Base-by-base conservation (phyloP, 768 basidiomycete genomes). In the Mycena filopes region DNA sequence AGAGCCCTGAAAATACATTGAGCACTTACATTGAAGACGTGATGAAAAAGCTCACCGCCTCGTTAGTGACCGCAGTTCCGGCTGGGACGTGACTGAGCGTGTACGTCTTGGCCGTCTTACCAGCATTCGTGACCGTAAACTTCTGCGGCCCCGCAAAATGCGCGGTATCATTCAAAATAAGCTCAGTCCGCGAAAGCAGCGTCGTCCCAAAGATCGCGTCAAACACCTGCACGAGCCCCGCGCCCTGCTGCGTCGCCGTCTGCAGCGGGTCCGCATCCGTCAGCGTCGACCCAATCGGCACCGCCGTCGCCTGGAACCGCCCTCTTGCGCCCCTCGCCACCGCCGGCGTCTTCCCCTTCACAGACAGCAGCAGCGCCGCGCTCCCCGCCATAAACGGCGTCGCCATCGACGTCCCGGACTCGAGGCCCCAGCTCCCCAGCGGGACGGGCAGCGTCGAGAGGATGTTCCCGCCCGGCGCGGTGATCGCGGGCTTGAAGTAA, bases 81-180 rank as follows among this genome's bases (percentile, higher is more conserved):
- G 88, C 87, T 21, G 87, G 84, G 2, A 86, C 74, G 69, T 90
- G 87, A 11, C 71, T 77, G 25, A 90, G 64, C n/a, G 75, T 81
- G 76, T 85, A 86, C 2, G 72, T 79, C 69, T 85, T 83, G 12
- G 71, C 49, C 0, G 75, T 70, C 9, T 63, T 77, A 13, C 83
- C 87, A 20, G 70, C 79, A 74, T 90, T 90, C 63, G 73, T 81
- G 56, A 91, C 78, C 16, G 78, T 83, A 74, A 86, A 84, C 7
- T 75, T 80, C 71, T 85, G 83, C 84, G 72, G 50, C 31, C 76
- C 73, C 54, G 78, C 75, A 73, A 86, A 85, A 71, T 88, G 79
- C 12, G 84, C 82, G 3, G 89, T 90, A 72, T 90, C 89, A 68
- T 92, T 91, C 41, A 89, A 74, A 43, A 86, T 68, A 21, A 91